Conservation (phyloP, 768 basidiomycete genomes). For the Hericium alpestre region DNA sequence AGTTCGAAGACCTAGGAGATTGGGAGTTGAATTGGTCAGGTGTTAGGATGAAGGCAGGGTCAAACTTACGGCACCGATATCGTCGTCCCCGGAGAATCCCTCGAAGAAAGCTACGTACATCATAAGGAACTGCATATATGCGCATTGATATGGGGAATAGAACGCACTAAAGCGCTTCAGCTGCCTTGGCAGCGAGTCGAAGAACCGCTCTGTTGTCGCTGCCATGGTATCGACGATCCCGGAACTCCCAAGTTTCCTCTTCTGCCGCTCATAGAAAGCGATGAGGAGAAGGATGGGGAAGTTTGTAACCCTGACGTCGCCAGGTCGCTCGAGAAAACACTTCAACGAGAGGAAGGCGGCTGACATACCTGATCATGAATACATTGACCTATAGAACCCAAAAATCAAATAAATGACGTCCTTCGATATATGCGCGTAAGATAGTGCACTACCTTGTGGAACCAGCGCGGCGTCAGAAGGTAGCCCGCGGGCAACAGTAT, state of each 20-base stretch:
- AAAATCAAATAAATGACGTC: not conserved
- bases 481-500: slow-evolving; percentile 84
- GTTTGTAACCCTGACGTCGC: slow-evolving; percentile 50
- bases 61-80: slow-evolving; percentile 60
- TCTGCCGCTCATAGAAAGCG: slow-evolving; percentile 79
- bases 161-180: slow-evolving; percentile 64
- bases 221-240: slow-evolving; percentile 66
- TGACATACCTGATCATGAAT: slow-evolving; percentile 64
- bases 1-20: slow-evolving; percentile 62
- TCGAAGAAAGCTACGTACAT: slow-evolving; percentile 61
- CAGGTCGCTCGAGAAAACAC: not conserved
- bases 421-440: not conserved
- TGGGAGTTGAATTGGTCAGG: not conserved
- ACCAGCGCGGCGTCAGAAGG: slow-evolving; percentile 87
- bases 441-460: slow-evolving; percentile 67
- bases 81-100: slow-evolving; percentile 57
- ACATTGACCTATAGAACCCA: slow-evolving; percentile 56
- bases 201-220: slow-evolving; percentile 54
- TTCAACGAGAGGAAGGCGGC: not conserved
- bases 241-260: slow-evolving; percentile 52
- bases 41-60: not conserved
- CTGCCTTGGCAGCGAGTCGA: slow-evolving; percentile 67
- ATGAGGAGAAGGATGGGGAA: slow-evolving; percentile 77
- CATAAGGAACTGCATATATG: not conserved
- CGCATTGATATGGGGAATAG: too few species aligned